Percentiles rank a stretch among this genome's conserved stretches.
phyloP scores from a whole-genome alignment of 805 yeast genomes.

The Candida nitratophila region DNA sequence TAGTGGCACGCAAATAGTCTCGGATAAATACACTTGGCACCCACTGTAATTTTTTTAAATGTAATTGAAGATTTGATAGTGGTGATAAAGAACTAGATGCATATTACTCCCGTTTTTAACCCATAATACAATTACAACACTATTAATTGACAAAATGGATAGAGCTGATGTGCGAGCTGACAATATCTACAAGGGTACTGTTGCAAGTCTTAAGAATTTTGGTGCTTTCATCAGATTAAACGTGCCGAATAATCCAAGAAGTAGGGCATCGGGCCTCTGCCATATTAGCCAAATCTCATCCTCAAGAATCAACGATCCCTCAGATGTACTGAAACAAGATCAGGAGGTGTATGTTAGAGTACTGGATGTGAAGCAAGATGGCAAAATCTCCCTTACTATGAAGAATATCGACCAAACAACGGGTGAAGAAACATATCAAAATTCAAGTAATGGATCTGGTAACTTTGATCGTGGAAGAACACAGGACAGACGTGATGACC shows the following conservation, averaged over 20 bases:
- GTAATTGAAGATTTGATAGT: too few species aligned
- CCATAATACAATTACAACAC: too few species aligned
- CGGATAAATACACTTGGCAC: too few species aligned
- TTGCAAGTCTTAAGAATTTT: slow-evolving; percentile 53
- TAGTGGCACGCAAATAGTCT: too few species aligned
- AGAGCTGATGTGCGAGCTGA: slow-evolving; percentile 29
- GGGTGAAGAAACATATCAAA: slow-evolving; percentile 33
- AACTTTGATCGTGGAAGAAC: slow-evolving; percentile 4
- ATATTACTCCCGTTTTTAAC: too few species aligned
- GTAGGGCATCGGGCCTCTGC: slow-evolving; percentile 51
- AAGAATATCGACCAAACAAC: slow-evolving; percentile 64
- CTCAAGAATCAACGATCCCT: slow-evolving; percentile 42
- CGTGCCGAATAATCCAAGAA: slow-evolving; percentile 13
- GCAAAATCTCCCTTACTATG: slow-evolving; percentile 57
- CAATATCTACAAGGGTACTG: slow-evolving; percentile 51
- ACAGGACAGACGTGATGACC: slow-evolving; percentile 1
- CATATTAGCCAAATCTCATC: slow-evolving; percentile 65
- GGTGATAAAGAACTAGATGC: too few species aligned
- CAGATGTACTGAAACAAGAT: slow-evolving; percentile 46
- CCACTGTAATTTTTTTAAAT: too few species aligned
- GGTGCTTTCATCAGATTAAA: slow-evolving; percentile 71
- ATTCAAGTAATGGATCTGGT: slow-evolving; percentile 1
- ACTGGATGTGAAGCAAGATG: slow-evolving; percentile 30
- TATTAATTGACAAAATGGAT: background rate
- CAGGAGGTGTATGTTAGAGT: slow-evolving; percentile 66